A percentile compares a stretch with the other conserved stretches of the same genome.
These are phyloP conservation scores for Dalechampia spathulata DNA, from an alignment of 441 rosid genomes.

Conservation along the genomic window DNA sequence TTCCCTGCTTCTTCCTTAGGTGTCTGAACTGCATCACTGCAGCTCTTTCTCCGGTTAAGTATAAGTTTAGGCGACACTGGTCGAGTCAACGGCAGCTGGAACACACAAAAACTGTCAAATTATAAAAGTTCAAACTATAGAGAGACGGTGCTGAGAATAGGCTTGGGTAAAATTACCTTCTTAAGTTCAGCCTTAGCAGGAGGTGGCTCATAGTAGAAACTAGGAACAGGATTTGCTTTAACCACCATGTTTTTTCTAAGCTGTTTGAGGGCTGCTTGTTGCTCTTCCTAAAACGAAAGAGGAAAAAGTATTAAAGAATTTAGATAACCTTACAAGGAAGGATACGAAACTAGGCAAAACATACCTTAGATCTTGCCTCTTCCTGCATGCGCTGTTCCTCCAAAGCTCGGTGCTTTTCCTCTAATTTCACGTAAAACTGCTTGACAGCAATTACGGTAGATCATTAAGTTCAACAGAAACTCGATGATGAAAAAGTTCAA, in stretches of 20 bases:
- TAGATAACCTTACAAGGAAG: neutral
- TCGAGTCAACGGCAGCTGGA: conserved; percentile 74
- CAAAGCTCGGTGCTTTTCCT: too few relatives aligned
- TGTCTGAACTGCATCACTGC: conserved; percentile 46
- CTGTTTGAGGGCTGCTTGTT: conserved; percentile 85
- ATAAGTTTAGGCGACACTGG: conserved; percentile 82
- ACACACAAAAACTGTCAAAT: conserved; percentile 13
- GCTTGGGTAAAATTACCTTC: conserved; percentile 71
- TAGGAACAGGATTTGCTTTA: conserved; percentile 93
- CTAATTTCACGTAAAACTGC: too few relatives aligned
- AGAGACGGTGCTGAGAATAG: too few relatives aligned
- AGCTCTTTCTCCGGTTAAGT: conserved; percentile 75
- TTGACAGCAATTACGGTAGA: too few relatives aligned
- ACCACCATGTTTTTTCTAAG: conserved; percentile 76
- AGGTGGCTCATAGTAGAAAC: conserved; percentile 85
- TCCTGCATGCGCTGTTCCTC: too few relatives aligned
- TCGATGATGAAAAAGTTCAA: neutral
- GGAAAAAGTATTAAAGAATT: too few relatives aligned
- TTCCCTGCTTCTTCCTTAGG: conserved; percentile 41
- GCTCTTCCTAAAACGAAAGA: conserved; percentile 67
- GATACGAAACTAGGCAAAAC: neutral
- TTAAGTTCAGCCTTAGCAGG: conserved; percentile 75
- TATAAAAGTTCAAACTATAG: neutral
- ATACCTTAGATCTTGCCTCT: too few relatives aligned
- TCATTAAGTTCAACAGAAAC: too few relatives aligned